A percentile compares a stretch with the other conserved stretches of the same genome.
phyloP scores from a whole-genome alignment of 495 filamentous ascomycete species.

The Aspergillus avenaceus region DNA sequence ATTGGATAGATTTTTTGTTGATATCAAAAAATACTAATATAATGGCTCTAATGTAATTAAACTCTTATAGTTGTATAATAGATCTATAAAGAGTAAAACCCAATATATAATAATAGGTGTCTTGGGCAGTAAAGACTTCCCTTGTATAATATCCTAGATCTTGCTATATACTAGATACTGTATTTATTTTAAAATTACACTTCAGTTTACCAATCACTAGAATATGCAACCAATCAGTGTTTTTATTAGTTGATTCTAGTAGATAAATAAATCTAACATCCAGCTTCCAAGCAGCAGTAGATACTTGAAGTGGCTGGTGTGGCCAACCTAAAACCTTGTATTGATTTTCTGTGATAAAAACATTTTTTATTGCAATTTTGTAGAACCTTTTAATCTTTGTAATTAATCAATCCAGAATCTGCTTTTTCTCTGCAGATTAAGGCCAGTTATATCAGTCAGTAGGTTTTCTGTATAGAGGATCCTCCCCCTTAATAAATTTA shows the following conservation, averaged over 20 bases:
- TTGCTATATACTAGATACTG: not conserved
- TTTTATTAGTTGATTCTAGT: not conserved
- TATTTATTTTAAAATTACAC: not conserved
- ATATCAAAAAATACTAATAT: not conserved
- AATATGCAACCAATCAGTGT: not conserved
- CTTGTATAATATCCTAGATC: not conserved
- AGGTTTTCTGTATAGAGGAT: not conserved
- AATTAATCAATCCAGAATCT: not conserved
- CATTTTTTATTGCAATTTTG: not conserved
- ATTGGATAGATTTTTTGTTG: not conserved
- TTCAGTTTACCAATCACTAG: not conserved
- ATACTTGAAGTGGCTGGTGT: not conserved
- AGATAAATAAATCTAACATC: not conserved
- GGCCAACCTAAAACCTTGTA: not conserved
- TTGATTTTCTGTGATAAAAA: not conserved
- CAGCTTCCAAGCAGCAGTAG: not conserved
- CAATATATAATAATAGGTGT: not conserved
- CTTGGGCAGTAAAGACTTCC: not conserved
- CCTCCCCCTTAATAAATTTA: not conserved
- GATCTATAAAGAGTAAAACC: not conserved
- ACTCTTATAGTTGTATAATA: not conserved
- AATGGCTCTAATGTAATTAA: not conserved
- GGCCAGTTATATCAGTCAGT: not conserved
- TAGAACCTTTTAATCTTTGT: not conserved
- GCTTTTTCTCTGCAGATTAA: not conserved